Evolutionary conservation across 140 eudicot genomes (phyloP).

Genomic region (Anethum foeniculum): DNA sequence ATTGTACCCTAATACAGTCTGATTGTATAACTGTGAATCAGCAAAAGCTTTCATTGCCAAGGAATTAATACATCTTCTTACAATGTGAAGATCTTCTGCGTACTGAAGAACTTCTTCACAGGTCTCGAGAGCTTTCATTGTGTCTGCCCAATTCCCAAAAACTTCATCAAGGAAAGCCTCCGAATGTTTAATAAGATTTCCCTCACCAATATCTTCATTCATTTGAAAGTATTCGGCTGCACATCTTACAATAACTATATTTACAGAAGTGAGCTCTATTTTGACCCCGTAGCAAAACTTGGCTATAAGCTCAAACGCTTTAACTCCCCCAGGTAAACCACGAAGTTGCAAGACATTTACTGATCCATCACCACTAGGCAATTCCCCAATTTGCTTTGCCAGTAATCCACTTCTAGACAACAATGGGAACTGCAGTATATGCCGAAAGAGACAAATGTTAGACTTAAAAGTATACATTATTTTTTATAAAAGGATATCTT

Average conservation of each 20-base stretch:
- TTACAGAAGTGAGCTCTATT: constrained; percentile 59
- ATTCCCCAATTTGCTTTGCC: constrained; percentile 50
- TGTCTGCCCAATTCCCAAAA: constrained; percentile 60
- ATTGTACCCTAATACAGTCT: constrained; percentile 29
- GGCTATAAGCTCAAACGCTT: constrained; percentile 18
- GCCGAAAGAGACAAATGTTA: neutral
- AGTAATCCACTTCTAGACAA: constrained; percentile 67
- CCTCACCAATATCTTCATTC: constrained; percentile 75
- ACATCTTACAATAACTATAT: constrained; percentile 61
- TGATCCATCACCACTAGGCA: constrained; percentile 30
- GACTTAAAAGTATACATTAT: neutral
- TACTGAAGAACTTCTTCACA: constrained; percentile 64
- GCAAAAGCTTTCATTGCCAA: constrained; percentile 69
- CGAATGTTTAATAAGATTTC: constrained; percentile 57
- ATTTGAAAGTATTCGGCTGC: constrained; percentile 75
- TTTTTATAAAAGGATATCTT: neutral
- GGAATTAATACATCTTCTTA: constrained; percentile 64
- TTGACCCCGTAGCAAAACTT: constrained; percentile 71
- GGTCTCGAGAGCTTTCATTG: constrained; percentile 63
- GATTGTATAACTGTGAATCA: constrained; percentile 35
- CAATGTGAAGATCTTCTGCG: constrained; percentile 63
- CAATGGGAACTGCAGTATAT: constrained; percentile 57
- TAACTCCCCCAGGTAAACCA: constrained; percentile 3
- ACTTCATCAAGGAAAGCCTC: constrained; percentile 56
- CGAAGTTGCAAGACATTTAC: constrained; percentile 19